A percentile compares a stretch with the other conserved stretches of the same genome.
Evolutionary conservation across 1,284 basidiomycete species (phyloP).

Genomic region (Coniferiporia sulphurascens): DNA sequence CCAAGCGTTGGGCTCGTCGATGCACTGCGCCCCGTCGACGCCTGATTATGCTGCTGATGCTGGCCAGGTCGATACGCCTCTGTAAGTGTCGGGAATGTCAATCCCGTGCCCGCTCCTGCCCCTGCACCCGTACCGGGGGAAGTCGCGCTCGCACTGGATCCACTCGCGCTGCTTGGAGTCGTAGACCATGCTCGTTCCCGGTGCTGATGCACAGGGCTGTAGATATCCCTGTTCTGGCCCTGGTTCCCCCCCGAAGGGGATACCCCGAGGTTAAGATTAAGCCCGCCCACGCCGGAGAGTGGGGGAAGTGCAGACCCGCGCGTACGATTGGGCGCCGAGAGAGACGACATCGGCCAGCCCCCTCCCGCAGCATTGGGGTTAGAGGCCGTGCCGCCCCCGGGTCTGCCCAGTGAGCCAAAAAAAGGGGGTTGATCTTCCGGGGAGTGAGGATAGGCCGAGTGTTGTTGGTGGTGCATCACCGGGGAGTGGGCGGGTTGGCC

Average conservation of each 20-base stretch:
- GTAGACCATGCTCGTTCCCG: constrained; percentile 14
- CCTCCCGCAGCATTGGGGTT: background rate
- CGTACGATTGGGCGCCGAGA: background rate
- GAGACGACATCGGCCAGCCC: constrained; percentile 3
- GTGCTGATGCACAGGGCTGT: constrained; percentile 4
- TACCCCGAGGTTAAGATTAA: constrained; percentile 4
- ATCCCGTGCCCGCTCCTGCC: background rate
- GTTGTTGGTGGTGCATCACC: background rate
- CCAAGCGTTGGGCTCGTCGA: constrained; percentile 7
- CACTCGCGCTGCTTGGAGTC: constrained; percentile 13
- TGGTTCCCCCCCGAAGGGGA: background rate
- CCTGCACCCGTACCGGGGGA: background rate
- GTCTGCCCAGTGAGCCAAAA: background rate
- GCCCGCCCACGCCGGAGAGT: background rate
- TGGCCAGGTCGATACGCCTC: constrained; percentile 11
- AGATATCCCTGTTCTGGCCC: constrained; percentile 7
- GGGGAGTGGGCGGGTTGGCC: background rate
- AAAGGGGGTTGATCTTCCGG: constrained; percentile 4
- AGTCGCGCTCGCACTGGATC: constrained; percentile 9
- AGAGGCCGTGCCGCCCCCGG: background rate
- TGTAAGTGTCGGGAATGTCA: constrained; percentile 14
- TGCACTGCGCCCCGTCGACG: background rate
- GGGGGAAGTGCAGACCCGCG: background rate
- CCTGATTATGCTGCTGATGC: background rate
- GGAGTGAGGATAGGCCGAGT: constrained; percentile 6